These are phyloP conservation scores for Oehlia diaphana DNA, from an alignment of 192 early-diverging fungal genomes.

Conservation along the genomic window DNA sequence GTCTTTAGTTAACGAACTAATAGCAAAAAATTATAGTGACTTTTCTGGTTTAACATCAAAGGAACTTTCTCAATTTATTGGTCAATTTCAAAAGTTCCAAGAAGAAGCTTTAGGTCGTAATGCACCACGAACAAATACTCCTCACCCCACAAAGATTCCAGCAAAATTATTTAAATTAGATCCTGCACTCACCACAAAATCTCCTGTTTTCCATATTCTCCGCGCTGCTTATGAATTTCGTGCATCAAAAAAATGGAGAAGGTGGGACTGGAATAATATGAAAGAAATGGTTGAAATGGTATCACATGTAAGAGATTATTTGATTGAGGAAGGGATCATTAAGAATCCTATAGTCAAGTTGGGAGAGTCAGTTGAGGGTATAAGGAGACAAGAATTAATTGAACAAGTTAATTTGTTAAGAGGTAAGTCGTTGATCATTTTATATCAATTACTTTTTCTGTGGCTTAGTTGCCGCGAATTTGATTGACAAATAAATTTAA, in stretches of 20 bases:
- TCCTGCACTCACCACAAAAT: conserved; percentile 19
- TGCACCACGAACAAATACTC: background rate
- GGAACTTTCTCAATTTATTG: conserved; percentile 45
- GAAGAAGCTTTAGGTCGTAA: conserved; percentile 47
- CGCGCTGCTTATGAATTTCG: conserved; percentile 47
- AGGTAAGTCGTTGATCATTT: conserved; percentile 37
- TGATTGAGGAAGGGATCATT: conserved; percentile 34
- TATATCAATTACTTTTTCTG: background rate
- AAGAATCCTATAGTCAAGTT: conserved; percentile 45
- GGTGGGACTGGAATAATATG: conserved; percentile 47
- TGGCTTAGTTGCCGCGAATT: background rate
- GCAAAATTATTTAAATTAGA: conserved; percentile 47
- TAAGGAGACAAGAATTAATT: conserved; percentile 39
- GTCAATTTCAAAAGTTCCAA: conserved; percentile 54
- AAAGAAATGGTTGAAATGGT: conserved; percentile 41
- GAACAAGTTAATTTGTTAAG: conserved; percentile 35
- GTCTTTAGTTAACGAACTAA: conserved; percentile 41
- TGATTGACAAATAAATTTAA: conserved; percentile 1
- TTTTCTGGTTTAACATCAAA: conserved; percentile 33
- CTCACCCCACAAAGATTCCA: conserved; percentile 43
- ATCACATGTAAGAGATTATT: conserved; percentile 34
- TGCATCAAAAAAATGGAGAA: conserved; percentile 37
- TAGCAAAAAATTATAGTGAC: conserved; percentile 24
- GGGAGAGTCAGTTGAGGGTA: conserved; percentile 33
- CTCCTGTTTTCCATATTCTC: conserved; percentile 47